Conservation (phyloP, 352 stramenopile species). For the Phytopythium mirpurense region DNA sequence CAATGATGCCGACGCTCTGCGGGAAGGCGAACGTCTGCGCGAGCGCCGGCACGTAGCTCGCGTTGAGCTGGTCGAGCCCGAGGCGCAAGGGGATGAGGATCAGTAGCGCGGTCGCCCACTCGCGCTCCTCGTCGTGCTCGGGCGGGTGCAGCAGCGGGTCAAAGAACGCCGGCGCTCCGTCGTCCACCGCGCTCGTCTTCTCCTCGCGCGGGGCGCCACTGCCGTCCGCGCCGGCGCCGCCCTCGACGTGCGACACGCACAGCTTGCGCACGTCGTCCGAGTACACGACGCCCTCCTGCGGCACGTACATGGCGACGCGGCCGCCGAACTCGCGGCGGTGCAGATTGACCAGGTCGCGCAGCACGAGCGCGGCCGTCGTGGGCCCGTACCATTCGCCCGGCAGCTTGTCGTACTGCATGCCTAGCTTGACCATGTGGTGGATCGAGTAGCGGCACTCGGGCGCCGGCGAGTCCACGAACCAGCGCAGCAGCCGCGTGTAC, state of each 20-base stretch:
- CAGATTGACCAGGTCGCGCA: constrained; percentile 82
- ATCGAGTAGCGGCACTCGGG: constrained; percentile 79
- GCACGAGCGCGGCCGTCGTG: constrained; percentile 83
- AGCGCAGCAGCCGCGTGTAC: constrained; percentile 65
- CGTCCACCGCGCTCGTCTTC: neutral
- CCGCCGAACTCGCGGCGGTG: constrained; percentile 47
- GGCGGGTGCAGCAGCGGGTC: constrained; percentile 82
- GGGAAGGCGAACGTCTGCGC: constrained; percentile 84
- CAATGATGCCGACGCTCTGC: constrained; percentile 93
- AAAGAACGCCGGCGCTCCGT: constrained; percentile 44
- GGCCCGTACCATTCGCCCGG: constrained; percentile 92
- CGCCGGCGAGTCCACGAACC: constrained; percentile 83
- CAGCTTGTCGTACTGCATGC: constrained; percentile 89
- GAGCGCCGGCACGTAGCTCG: constrained; percentile 70
- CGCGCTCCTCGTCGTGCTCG: constrained; percentile 26
- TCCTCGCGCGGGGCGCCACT: neutral
- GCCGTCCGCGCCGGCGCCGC: constrained; percentile 10
- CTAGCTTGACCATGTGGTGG: constrained; percentile 89
- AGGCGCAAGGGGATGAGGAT: constrained; percentile 91
- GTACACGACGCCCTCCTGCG: constrained; percentile 81
- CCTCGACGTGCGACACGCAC: constrained; percentile 54
- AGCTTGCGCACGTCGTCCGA: constrained; percentile 68
- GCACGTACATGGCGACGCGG: constrained; percentile 68
- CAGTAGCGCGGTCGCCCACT: constrained; percentile 88
- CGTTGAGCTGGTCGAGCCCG: constrained; percentile 85